A percentile compares a stretch with the other conserved stretches of the same genome.
Evolutionary conservation across 805 yeast species (phyloP).

Genomic region (Cyberlindnera amylophila): DNA sequence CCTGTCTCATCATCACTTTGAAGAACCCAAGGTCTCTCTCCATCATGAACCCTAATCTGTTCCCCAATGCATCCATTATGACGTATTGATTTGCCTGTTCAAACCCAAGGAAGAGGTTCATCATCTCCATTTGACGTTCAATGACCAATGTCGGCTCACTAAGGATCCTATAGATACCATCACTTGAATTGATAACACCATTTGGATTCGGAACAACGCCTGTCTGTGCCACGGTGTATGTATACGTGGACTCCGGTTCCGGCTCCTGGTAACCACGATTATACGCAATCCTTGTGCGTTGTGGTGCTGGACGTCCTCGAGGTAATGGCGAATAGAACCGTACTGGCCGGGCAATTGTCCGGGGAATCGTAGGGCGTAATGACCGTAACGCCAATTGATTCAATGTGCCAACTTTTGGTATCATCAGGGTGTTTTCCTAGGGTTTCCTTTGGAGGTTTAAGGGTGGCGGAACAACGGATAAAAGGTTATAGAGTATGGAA

Average conservation of each 20-base stretch:
- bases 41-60: conserved; percentile 71
- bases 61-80: conserved; percentile 70
- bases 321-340: too few species aligned
- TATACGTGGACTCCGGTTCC: conserved; percentile 1
- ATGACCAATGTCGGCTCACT: conserved; percentile 81
- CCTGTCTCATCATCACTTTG: conserved; percentile 74
- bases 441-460: too few species aligned
- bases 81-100: conserved; percentile 86
- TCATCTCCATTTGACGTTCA: conserved; percentile 83
- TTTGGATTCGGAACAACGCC: conserved; percentile 39
- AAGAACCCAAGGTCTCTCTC: conserved; percentile 62
- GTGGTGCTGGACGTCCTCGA: conserved; percentile 1
- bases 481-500: too few species aligned
- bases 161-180: conserved; percentile 59
- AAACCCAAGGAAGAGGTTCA: conserved; percentile 83
- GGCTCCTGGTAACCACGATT: too few species aligned
- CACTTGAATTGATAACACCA: conserved; percentile 40
- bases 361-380: too few species aligned
- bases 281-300: conserved; percentile 1
- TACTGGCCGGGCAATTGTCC: too few species aligned
- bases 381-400: too few species aligned
- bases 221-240: conserved; percentile 4
- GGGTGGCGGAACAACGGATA: too few species aligned
- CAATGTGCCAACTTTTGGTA: too few species aligned
- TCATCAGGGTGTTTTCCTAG: too few species aligned